A percentile compares a stretch with the other conserved stretches of the same genome.
Evolutionary conservation across 1,284 basidiomycete genomes (phyloP).

Genomic region (Lentinula novae-zelandiae): DNA sequence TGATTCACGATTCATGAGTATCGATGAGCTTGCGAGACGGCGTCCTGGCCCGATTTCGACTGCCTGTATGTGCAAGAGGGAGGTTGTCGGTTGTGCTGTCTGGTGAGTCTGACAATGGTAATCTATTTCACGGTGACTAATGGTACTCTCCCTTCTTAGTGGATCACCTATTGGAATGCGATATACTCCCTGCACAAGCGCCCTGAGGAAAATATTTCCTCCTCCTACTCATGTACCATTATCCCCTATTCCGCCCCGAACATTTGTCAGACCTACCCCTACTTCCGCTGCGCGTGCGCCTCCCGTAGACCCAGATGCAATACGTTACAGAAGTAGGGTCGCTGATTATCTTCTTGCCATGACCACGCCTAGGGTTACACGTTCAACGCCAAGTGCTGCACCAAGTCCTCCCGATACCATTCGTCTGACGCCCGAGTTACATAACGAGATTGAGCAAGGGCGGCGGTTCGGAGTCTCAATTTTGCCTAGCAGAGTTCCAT

Average conservation of each 20-base stretch:
- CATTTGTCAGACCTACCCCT: background rate
- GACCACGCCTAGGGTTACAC: background rate
- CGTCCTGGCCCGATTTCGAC: constrained; percentile 22
- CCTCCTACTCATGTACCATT: background rate
- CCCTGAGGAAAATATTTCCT: constrained; percentile 32
- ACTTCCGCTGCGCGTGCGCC: background rate
- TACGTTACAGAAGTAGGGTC: background rate
- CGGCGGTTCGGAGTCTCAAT: background rate
- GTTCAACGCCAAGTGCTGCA: background rate
- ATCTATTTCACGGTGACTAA: background rate
- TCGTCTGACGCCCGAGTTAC: background rate
- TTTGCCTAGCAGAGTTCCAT: background rate
- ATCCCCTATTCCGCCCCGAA: background rate
- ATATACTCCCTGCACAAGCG: constrained; percentile 55
- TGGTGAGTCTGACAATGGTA: constrained; percentile 35
- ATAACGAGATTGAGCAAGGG: background rate
- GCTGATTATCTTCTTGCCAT: constrained; percentile 3
- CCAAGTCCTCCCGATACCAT: constrained; percentile 3
- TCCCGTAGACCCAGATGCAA: background rate
- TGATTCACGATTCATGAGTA: background rate
- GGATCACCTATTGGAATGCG: constrained; percentile 62
- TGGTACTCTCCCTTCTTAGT: constrained; percentile 27
- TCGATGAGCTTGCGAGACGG: background rate
- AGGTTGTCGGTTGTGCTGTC: constrained; percentile 59
- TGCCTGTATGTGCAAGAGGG: constrained; percentile 59